Conservation (phyloP, 176 grass and related monocot species). For the Metroxylon sagu region DNA sequence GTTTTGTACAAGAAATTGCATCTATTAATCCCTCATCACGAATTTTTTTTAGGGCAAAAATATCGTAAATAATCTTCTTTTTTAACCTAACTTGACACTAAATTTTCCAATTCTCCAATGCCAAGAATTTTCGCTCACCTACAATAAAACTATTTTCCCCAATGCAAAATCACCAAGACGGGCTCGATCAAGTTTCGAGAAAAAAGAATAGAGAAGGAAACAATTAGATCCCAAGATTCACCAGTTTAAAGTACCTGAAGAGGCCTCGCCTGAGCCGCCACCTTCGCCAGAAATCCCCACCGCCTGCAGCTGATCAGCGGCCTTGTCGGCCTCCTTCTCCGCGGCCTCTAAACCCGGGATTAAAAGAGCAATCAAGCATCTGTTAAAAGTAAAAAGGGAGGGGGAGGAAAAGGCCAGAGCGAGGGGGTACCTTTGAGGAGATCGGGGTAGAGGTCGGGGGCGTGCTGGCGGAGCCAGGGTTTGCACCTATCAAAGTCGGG, state of each 20-base stretch:
- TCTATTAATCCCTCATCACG: no score
- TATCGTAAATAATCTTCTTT: no score
- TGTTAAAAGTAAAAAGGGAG: not conserved
- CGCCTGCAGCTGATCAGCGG: conserved; percentile 56
- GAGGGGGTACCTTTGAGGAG: conserved; percentile 26
- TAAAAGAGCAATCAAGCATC: not conserved
- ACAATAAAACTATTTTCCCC: no score
- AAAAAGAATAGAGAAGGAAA: no score
- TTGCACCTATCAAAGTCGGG: conserved; percentile 98
- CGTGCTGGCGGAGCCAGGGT: conserved; percentile 82
- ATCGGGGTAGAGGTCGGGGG: conserved; percentile 78
- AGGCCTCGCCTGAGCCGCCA: conserved; percentile 30
- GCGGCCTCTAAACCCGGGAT: conserved; percentile 25
- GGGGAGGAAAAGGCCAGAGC: not conserved
- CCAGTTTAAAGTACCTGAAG: not conserved
- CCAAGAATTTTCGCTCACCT: no score
- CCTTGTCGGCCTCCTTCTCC: conserved; percentile 60
- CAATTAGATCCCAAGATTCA: no score
- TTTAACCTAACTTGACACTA: no score
- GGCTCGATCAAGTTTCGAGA: no score
- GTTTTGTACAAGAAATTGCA: no score
- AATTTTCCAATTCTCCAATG: no score
- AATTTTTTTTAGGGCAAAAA: no score
- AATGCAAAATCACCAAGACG: no score
- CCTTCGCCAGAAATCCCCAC: conserved; percentile 58